phyloP scores from a whole-genome alignment of 208 protist species.

The Angomonas deanei region DNA sequence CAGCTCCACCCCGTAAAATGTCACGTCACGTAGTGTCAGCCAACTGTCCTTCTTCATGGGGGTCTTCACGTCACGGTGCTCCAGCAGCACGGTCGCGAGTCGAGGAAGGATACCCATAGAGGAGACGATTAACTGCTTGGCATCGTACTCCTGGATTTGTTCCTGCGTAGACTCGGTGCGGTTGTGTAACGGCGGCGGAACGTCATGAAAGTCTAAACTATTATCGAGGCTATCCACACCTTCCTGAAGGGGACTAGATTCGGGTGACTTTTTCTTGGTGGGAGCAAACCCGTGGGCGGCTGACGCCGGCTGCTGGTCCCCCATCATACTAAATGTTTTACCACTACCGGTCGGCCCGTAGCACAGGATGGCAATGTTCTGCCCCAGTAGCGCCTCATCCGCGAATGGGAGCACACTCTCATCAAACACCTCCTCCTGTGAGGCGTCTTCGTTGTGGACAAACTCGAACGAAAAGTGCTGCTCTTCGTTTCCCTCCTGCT shows the following conservation, averaged over 20 bases:
- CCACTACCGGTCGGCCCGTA: constrained; percentile 86
- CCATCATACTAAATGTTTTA: constrained; percentile 91
- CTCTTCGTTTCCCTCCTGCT: constrained; percentile 23
- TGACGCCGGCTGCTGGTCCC: constrained; percentile 17
- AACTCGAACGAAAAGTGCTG: constrained; percentile 84
- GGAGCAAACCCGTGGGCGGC: neutral
- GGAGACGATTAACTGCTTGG: neutral
- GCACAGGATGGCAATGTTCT: constrained; percentile 80
- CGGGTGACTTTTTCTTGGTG: neutral
- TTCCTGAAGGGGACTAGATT: neutral
- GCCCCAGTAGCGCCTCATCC: constrained; percentile 77
- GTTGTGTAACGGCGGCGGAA: neutral
- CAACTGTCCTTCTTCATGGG: constrained; percentile 19
- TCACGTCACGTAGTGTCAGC: constrained; percentile 58
- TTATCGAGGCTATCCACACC: neutral
- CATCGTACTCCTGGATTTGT: constrained; percentile 1
- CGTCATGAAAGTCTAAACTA: neutral
- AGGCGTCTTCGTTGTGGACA: constrained; percentile 73
- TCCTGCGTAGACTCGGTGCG: constrained; percentile 1
- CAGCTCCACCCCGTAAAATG: constrained; percentile 81
- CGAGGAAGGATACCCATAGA: constrained; percentile 78
- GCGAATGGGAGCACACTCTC: constrained; percentile 78
- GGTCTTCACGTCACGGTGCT: constrained; percentile 51
- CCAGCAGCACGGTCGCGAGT: constrained; percentile 68
- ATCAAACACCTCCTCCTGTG: constrained; percentile 87